Evolutionary conservation across 192 early-diverging fungal genomes (phyloP).

Genomic region (Gaertneriomyces semiglobifer): DNA sequence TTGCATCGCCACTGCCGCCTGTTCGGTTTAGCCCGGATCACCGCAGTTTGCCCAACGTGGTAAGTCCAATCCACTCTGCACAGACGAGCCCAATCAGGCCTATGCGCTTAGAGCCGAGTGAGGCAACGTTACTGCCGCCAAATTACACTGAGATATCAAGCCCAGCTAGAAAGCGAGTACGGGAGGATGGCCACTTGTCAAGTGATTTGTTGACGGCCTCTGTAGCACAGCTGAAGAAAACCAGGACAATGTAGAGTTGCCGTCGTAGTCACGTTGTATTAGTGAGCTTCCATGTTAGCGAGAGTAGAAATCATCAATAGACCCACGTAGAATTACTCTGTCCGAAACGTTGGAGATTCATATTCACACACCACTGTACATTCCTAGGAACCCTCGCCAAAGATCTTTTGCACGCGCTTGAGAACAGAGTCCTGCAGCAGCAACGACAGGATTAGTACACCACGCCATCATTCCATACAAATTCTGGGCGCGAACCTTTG

Average conservation of each 20-base stretch:
- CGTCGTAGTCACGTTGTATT: too few relatives aligned
- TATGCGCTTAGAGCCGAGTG: not conserved
- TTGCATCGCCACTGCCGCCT: not conserved
- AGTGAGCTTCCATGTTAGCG: too few relatives aligned
- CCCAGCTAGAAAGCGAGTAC: conserved; percentile 14
- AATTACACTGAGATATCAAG: conserved; percentile 17
- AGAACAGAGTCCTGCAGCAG: conserved; percentile 47
- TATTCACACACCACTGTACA: too few relatives aligned
- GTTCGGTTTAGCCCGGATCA: not conserved
- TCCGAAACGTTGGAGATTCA: too few relatives aligned
- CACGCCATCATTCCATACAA: not conserved
- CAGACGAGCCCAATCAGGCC: not conserved
- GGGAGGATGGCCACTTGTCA: not conserved
- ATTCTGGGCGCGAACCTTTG: conserved; percentile 40
- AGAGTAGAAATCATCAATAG: too few relatives aligned
- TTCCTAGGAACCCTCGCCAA: conserved; percentile 41
- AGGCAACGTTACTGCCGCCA: conserved; percentile 11
- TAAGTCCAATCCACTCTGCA: conserved; percentile 1
- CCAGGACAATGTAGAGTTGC: too few relatives aligned
- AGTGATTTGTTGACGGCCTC: too few relatives aligned
- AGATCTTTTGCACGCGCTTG: conserved; percentile 50
- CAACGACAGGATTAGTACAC: not conserved
- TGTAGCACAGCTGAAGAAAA: too few relatives aligned
- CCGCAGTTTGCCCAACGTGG: not conserved
- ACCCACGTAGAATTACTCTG: too few relatives aligned